Percentiles rank a stretch among this genome's conserved stretches.
These are phyloP conservation scores for Amanita molliuscula DNA, from an alignment of 768 basidiomycete genomes.

Conservation along the genomic window DNA sequence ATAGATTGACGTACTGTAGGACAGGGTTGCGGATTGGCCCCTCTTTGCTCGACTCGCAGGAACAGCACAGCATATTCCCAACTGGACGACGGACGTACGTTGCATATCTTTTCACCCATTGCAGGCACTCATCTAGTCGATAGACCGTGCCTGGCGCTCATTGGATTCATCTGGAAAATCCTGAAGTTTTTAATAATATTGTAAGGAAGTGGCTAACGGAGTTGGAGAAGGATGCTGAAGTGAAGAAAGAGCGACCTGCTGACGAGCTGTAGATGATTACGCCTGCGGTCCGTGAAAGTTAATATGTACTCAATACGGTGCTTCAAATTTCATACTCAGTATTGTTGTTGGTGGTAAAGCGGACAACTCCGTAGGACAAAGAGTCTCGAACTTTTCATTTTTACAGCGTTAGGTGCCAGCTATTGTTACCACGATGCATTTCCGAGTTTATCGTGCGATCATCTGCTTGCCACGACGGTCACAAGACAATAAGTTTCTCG, in stretches of 20 bases:
- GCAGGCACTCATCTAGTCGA: background rate
- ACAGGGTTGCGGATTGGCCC: constrained; percentile 38
- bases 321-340: too few relatives aligned
- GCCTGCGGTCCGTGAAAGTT: background rate
- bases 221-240: constrained; percentile 8
- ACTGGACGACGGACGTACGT: constrained; percentile 27
- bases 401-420: too few relatives aligned
- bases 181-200: constrained; percentile 38
- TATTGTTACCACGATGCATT: too few relatives aligned
- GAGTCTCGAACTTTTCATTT: too few relatives aligned
- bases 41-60: constrained; percentile 21
- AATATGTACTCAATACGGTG: too few relatives aligned
- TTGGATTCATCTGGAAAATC: constrained; percentile 60
- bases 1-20: constrained; percentile 19
- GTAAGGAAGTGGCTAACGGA: constrained; percentile 41
- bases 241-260: constrained; percentile 10
- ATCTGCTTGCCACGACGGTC: too few relatives aligned
- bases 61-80: constrained; percentile 27
- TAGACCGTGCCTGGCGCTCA: constrained; percentile 48
- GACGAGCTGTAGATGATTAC: constrained; percentile 3
- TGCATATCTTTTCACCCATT: background rate
- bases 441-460: too few relatives aligned
- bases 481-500: too few relatives aligned
- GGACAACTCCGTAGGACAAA: too few relatives aligned
- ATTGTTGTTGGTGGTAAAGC: too few relatives aligned